Evolutionary conservation across 768 basidiomycete genomes (phyloP).

Genomic region (Coprinellus aureogranulatus): DNA sequence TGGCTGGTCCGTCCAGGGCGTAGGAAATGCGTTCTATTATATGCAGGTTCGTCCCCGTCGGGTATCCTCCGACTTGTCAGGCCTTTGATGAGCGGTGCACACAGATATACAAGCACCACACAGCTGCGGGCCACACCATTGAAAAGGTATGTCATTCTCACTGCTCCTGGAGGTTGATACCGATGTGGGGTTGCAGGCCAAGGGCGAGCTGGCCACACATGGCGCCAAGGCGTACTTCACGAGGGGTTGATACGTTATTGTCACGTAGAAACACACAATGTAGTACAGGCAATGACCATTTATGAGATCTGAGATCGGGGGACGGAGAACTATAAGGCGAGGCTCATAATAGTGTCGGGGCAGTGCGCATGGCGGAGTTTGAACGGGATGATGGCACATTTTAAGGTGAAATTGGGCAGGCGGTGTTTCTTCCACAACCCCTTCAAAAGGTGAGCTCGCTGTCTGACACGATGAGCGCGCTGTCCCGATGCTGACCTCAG

Average conservation of each 20-base stretch:
- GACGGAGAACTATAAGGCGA: background rate
- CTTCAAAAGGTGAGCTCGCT: conserved; percentile 59
- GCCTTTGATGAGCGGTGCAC: background rate
- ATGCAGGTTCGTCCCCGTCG: conserved; percentile 54
- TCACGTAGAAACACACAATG: conserved; percentile 7
- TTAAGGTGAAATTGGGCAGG: conserved; percentile 13
- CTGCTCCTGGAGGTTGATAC: conserved; percentile 3
- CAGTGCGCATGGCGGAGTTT: conserved; percentile 45
- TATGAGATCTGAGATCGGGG: background rate
- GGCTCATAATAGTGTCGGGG: conserved; percentile 2
- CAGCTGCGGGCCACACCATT: conserved; percentile 81
- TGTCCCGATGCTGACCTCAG: conserved; percentile 13
- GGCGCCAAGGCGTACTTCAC: conserved; percentile 89
- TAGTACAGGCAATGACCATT: conserved; percentile 5
- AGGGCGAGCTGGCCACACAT: conserved; percentile 75
- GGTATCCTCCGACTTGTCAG: conserved; percentile 8
- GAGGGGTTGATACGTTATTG: conserved; percentile 32
- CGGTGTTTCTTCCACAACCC: conserved; percentile 55
- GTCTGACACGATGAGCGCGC: conserved; percentile 12
- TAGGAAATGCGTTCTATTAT: conserved; percentile 79
- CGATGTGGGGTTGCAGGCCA: conserved; percentile 53
- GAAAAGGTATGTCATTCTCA: conserved; percentile 59
- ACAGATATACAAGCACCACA: conserved; percentile 45
- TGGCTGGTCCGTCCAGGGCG: conserved; percentile 85
- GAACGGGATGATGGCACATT: conserved; percentile 38